A percentile compares a stretch with the other conserved stretches of the same genome.
These are phyloP conservation scores for Penicillium psychrosexuale DNA, from an alignment of 2,329 filamentous ascomycete species.

Conservation along the genomic window DNA sequence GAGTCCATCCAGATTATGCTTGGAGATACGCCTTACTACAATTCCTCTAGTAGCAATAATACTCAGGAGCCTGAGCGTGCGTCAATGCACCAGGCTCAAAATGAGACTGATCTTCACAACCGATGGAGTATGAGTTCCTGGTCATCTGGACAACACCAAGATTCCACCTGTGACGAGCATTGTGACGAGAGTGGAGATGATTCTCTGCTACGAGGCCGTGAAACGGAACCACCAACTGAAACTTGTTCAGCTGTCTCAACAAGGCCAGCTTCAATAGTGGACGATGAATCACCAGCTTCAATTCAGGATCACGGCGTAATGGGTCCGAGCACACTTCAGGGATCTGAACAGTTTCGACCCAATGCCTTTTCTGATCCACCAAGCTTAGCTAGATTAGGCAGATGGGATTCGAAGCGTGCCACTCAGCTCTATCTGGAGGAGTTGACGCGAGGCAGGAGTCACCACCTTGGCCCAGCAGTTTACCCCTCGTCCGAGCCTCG, in stretches of 20 bases:
- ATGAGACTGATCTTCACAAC: conserved; percentile 25
- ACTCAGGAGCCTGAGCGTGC: conserved; percentile 29
- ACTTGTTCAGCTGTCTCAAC: conserved; percentile 36
- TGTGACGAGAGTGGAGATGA: conserved; percentile 40
- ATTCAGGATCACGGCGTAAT: conserved; percentile 35
- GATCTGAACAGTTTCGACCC: conserved; percentile 37
- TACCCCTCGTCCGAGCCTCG: conserved; percentile 24
- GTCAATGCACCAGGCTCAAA: conserved; percentile 19
- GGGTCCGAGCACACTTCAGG: conserved; percentile 39
- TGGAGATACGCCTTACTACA: conserved; percentile 44
- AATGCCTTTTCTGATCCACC: conserved; percentile 50
- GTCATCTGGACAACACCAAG: conserved; percentile 40
- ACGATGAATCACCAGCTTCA: conserved; percentile 14
- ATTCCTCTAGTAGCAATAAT: conserved; percentile 30
- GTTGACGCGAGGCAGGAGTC: conserved; percentile 36
- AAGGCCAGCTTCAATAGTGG: conserved; percentile 40
- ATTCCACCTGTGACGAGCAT: conserved; percentile 32
- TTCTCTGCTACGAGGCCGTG: conserved; percentile 25
- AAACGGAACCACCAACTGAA: conserved; percentile 31
- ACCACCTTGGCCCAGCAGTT: conserved; percentile 19
- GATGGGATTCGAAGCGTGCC: conserved; percentile 55
- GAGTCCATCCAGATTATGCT: conserved; percentile 58
- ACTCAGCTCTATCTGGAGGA: conserved; percentile 56
- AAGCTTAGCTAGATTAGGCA: conserved; percentile 51
- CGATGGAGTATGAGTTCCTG: conserved; percentile 48